Percentiles rank a stretch among this genome's conserved stretches.
phyloP scores from a whole-genome alignment of 1,284 basidiomycete species.

The Volvariella surrecta region DNA sequence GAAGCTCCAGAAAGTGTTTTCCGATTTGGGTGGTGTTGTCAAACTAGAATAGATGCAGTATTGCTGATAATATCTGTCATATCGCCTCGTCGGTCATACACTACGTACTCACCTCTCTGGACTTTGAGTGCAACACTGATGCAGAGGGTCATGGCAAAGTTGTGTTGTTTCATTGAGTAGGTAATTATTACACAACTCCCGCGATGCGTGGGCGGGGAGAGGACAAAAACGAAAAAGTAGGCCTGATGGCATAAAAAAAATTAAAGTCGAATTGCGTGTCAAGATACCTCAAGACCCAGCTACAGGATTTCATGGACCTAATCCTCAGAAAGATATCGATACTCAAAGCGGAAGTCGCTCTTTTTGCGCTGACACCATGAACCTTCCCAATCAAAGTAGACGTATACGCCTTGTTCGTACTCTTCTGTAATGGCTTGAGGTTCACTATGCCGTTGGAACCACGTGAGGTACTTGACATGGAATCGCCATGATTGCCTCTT shows the following conservation, averaged over 20 bases:
- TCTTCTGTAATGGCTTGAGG: constrained; percentile 99
- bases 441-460: constrained; percentile 99
- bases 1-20: constrained; percentile 89
- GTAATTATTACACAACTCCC: too few species aligned
- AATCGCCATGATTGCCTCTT: constrained; percentile 99
- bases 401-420: constrained; percentile 98
- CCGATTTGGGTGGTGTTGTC: constrained; percentile 84
- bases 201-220: too few species aligned
- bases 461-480: constrained; percentile 98
- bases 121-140: too few species aligned
- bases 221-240: too few species aligned
- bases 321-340: constrained; percentile 86
- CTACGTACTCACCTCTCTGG: too few species aligned
- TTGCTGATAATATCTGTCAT: too few species aligned
- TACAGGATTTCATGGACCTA: constrained; percentile 24
- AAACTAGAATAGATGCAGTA: constrained; percentile 54
- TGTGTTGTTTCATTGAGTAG: too few species aligned
- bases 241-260: too few species aligned
- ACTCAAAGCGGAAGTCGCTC: constrained; percentile 95
- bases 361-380: constrained; percentile 99
- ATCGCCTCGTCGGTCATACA: too few species aligned
- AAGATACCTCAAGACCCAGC: too few species aligned
- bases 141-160: too few species aligned
- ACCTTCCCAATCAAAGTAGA: constrained; percentile 96
- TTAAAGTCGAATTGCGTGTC: too few species aligned